These are phyloP conservation scores for Tylopilus sp. DNA, from an alignment of 768 basidiomycete species.

Conservation along the genomic window DNA sequence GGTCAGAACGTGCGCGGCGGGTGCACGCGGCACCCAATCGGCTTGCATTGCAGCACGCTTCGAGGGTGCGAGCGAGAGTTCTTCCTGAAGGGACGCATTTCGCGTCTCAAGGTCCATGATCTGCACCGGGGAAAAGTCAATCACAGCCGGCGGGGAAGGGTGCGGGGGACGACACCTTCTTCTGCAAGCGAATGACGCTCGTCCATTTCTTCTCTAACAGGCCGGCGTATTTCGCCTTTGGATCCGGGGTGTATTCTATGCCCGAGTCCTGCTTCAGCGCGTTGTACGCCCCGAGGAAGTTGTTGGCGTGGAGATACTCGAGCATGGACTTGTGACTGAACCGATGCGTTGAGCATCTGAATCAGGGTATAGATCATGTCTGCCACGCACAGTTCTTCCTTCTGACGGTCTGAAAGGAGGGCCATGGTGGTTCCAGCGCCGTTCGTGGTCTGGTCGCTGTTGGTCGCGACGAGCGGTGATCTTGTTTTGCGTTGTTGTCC, in stretches of 20 bases:
- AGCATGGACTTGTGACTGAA: conserved; percentile 76
- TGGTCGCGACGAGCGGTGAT: conserved; percentile 10
- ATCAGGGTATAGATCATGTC: conserved; percentile 1
- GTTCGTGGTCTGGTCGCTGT: conserved; percentile 14
- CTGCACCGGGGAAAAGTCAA: conserved; percentile 38
- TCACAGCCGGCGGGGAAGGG: conserved; percentile 2
- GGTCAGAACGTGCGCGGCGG: conserved; percentile 72
- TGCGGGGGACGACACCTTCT: conserved; percentile 59
- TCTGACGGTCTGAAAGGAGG: conserved; percentile 44
- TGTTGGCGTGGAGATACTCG: conserved; percentile 68
- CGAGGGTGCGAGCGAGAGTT: conserved; percentile 47
- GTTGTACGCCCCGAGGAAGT: conserved; percentile 60
- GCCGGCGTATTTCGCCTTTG: conserved; percentile 82
- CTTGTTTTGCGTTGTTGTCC: conserved; percentile 34
- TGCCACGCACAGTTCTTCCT: conserved; percentile 44
- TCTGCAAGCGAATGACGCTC: conserved; percentile 90
- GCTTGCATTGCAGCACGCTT: conserved; percentile 58
- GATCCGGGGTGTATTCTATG: conserved; percentile 72
- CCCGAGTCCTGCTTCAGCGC: conserved; percentile 53
- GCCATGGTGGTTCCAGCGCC: conserved; percentile 33
- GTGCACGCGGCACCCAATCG: conserved; percentile 88
- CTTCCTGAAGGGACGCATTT: conserved; percentile 76
- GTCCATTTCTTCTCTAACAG: conserved; percentile 98
- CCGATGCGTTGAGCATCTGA: conserved; percentile 13
- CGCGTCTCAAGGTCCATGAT: conserved; percentile 94